Base-by-base conservation (phyloP, 352 stramenopile species). In the Thalassiosira livingstoniorum region DNA sequence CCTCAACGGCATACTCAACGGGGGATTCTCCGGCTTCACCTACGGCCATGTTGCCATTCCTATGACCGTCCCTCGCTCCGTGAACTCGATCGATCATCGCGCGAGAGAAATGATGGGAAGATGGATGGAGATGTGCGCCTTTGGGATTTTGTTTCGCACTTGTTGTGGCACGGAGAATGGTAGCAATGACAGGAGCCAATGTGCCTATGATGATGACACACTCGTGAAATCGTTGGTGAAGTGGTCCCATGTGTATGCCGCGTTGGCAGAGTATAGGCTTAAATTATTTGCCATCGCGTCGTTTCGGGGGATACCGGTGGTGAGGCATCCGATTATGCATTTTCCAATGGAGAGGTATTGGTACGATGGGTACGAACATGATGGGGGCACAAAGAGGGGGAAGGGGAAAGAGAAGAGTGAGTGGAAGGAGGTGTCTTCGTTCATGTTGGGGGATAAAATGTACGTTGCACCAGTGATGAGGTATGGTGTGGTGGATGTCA, bases 71-170 rank as follows among this genome's bases (percentile, higher is more conserved):
- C 76, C 78, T 2, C 51, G 80, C 18, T 34, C 42, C 2, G 13
- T 81, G 11, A 70, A 61, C n/a, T 58, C 31, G 0, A 75, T 86
- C 15, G 67, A 79, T 68, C 53, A 61, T 11, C 45, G 66, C 43
- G 67, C 66, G 29, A 75, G 71, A 54, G 81, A 88, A 34, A 85
- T 88, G 81, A 82, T 85, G 51, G 78, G 66, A 43, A 55, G 81
- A 29, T 88, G 81, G 81, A 82, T 88, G 43, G 81, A 88, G 71
- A 85, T 88, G 81, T 85, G 53, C 4, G 81, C 81, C 4, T 88
- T 88, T 45, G 85, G 76, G 0, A 58, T 69, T 39, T 32, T 88
- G 11, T 88, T 88, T 55, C 81, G 81, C 4, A 88, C 81, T 7
- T 70, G 85, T 66, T 75, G 85, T 64, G 73, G 68, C n/a, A n/a